Evolutionary conservation across 768 basidiomycete genomes (phyloP).

Genomic region (Galerina sulciceps): DNA sequence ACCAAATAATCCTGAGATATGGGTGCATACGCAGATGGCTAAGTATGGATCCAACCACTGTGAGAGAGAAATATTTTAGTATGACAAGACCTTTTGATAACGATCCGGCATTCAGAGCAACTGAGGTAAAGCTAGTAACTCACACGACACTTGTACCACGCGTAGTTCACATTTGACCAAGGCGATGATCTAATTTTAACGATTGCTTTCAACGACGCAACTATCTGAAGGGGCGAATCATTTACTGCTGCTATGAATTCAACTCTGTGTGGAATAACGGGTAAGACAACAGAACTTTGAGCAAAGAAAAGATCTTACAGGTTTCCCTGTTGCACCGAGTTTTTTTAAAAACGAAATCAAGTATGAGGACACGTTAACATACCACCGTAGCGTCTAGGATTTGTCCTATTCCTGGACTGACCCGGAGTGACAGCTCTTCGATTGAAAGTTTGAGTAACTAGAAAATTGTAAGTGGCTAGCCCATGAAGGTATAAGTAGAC

Average conservation of each 20-base stretch:
- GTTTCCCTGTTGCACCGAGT: conserved; percentile 43
- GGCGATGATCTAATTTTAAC: conserved; percentile 47
- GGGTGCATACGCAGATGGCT: conserved; percentile 74
- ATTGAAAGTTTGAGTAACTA: conserved; percentile 85
- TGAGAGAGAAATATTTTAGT: conserved; percentile 19
- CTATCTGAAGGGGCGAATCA: conserved; percentile 7
- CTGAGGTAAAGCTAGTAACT: conserved; percentile 30
- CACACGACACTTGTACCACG: conserved; percentile 83
- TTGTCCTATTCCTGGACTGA: too few relatives aligned
- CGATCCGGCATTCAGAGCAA: not conserved
- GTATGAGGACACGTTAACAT: conserved; percentile 22
- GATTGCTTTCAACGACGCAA: not conserved
- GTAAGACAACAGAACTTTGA: conserved; percentile 2
- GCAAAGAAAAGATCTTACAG: conserved; percentile 41
- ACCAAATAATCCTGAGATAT: conserved; percentile 7
- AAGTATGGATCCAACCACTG: conserved; percentile 87
- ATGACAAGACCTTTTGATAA: not conserved
- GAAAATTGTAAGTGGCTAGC: not conserved
- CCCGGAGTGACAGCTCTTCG: conserved; percentile 80
- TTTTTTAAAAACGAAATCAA: not conserved
- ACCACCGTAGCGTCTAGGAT: conserved; percentile 86
- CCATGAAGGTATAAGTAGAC: too few relatives aligned
- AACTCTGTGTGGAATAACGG: conserved; percentile 43
- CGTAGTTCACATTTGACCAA: conserved; percentile 59
- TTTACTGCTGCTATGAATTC: conserved; percentile 81